Conservation (phyloP, 768 basidiomycete species). For the Tylopilus vinaceipallidus region DNA sequence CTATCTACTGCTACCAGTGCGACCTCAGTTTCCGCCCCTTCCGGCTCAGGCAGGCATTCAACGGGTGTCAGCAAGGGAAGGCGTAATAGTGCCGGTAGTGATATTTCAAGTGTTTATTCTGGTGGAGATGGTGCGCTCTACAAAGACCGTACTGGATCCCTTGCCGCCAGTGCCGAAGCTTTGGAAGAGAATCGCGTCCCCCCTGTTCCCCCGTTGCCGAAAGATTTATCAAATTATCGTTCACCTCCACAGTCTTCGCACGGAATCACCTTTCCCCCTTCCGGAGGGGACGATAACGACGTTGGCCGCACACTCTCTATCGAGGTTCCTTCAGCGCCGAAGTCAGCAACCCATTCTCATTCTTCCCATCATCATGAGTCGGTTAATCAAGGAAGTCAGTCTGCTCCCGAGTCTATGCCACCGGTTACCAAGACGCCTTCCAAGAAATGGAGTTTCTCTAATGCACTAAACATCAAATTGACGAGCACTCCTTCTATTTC, state of each 20-base stretch:
- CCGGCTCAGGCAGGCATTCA: conserved; percentile 69
- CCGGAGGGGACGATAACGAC: conserved; percentile 44
- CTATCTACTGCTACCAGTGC: conserved; percentile 75
- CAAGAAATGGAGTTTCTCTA: conserved; percentile 98
- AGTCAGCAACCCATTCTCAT: conserved; percentile 26
- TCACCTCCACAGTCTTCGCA: conserved; percentile 65
- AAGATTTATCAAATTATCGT: conserved; percentile 78
- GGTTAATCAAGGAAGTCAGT: conserved; percentile 35
- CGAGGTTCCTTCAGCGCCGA: conserved; percentile 44
- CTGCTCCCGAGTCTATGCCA: conserved; percentile 44
- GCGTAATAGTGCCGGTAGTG: conserved; percentile 85
- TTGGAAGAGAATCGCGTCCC: conserved; percentile 72
- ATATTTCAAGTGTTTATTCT: conserved; percentile 74
- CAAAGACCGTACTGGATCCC: conserved; percentile 66
- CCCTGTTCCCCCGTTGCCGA: conserved; percentile 90
- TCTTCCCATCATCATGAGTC: conserved; percentile 40
- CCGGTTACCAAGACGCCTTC: conserved; percentile 71
- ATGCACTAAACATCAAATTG: conserved; percentile 73
- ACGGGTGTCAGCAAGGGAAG: conserved; percentile 54
- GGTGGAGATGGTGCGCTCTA: conserved; percentile 54
- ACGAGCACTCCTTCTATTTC: conserved; percentile 62
- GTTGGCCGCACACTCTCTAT: conserved; percentile 48
- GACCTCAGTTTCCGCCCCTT: conserved; percentile 65
- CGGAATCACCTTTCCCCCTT: conserved; percentile 48
- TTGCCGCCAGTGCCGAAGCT: conserved; percentile 57